Evolutionary conservation across 352 stramenopile species (phyloP).

Genomic region (Pythium aristosporum): DNA sequence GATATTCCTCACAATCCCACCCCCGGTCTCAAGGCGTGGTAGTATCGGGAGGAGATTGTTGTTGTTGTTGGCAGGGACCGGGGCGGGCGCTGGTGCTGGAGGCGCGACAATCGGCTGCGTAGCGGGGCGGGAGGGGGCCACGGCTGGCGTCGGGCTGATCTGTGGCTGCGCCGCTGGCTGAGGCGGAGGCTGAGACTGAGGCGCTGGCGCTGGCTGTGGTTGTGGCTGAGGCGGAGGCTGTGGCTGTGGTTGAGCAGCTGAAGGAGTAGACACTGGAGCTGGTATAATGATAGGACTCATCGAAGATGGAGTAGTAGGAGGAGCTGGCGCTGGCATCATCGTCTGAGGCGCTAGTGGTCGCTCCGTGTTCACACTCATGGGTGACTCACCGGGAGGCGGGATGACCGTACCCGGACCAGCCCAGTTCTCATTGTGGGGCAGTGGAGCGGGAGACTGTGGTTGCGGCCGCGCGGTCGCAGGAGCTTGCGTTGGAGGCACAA

Average conservation of each 20-base stretch:
- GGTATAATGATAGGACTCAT: conserved; percentile 3
- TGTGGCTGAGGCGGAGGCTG: neutral
- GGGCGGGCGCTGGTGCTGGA: neutral
- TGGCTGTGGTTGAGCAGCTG: neutral
- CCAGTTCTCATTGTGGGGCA: neutral
- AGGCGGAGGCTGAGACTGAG: neutral
- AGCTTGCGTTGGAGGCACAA: too few relatives aligned
- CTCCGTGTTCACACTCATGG: too few relatives aligned
- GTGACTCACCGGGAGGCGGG: neutral
- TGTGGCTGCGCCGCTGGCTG: neutral
- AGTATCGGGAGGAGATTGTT: neutral
- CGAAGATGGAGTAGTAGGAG: neutral
- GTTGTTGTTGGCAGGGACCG: neutral
- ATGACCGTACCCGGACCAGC: conserved; percentile 10
- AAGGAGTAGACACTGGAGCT: neutral
- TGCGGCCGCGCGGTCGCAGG: neutral
- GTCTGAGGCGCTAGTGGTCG: neutral
- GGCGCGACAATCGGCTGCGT: neutral
- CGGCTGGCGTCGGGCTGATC: conserved; percentile 1
- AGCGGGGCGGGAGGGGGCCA: neutral
- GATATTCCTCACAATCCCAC: conserved; percentile 3
- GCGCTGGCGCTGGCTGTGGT: neutral
- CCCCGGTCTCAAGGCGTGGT: neutral
- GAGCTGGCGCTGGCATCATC: neutral
- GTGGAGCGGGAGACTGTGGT: neutral